Conservation (phyloP, 225 moss, liverwort and hornwort species). For the Physcomitrium patens region DNA sequence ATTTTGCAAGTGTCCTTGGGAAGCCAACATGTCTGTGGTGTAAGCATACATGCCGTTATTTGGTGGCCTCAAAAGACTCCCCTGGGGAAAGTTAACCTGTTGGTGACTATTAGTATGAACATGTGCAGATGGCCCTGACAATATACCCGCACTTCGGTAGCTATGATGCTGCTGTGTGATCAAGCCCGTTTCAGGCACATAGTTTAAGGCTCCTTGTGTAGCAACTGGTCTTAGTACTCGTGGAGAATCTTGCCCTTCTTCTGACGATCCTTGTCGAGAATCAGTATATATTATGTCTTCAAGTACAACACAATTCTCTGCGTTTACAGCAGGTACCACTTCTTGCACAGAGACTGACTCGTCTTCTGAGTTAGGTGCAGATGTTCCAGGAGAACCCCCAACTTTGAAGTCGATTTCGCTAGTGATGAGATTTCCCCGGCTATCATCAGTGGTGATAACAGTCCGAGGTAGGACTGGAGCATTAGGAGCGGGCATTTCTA, state of each 20-base stretch:
- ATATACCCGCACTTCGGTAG: constrained; percentile 23
- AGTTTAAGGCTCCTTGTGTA: constrained; percentile 31
- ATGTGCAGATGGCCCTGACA: constrained; percentile 43
- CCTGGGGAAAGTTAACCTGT: constrained; percentile 38
- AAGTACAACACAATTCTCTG: constrained; percentile 1
- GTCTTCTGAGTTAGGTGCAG: too few relatives aligned
- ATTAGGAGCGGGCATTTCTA: constrained; percentile 33
- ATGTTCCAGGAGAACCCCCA: constrained; percentile 4
- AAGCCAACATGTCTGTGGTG: constrained; percentile 41
- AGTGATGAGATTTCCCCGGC: constrained; percentile 30
- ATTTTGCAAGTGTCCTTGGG: constrained; percentile 30
- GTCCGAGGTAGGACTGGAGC: constrained; percentile 16
- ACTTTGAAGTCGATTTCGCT: constrained; percentile 28
- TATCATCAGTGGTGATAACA: constrained; percentile 27
- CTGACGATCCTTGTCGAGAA: constrained; percentile 4
- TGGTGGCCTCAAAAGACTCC: constrained; percentile 40
- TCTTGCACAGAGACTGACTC: constrained; percentile 24
- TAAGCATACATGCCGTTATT: constrained; percentile 49
- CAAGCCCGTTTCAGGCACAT: constrained; percentile 34
- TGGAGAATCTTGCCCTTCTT: constrained; percentile 37
- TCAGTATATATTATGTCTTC: constrained; percentile 32
- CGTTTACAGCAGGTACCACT: constrained; percentile 30
- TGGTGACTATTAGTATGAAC: constrained; percentile 51
- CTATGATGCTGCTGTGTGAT: constrained; percentile 35
- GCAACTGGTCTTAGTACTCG: constrained; percentile 12